These are phyloP conservation scores for Zygotorulaspora chibaensis DNA, from an alignment of 805 yeast genomes.

Conservation along the genomic window DNA sequence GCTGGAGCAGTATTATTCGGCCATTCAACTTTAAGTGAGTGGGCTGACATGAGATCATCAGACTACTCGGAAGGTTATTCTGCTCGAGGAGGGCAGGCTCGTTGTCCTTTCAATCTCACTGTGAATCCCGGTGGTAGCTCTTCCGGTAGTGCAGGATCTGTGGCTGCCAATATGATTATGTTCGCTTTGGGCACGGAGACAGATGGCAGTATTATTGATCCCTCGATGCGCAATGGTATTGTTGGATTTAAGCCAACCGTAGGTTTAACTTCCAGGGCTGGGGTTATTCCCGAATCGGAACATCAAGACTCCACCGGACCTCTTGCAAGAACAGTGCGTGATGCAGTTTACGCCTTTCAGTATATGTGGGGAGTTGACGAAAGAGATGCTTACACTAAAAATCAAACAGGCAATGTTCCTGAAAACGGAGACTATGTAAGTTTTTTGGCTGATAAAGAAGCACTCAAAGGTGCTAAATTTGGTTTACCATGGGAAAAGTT, in stretches of 20 bases:
- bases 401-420: slow-evolving; percentile 29
- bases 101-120: slow-evolving; percentile 30
- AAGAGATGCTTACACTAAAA: slow-evolving; percentile 25
- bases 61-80: slow-evolving; percentile 31
- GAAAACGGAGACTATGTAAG: slow-evolving; percentile 31
- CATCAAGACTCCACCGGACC: slow-evolving; percentile 32
- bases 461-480: slow-evolving; percentile 32
- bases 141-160: slow-evolving; percentile 31
- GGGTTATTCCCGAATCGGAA: slow-evolving; percentile 31
- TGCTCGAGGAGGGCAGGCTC: slow-evolving; percentile 29
- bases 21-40: slow-evolving; percentile 29
- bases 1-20: slow-evolving; percentile 33
- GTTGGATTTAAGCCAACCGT: slow-evolving; percentile 33
- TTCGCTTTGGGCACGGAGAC: slow-evolving; percentile 32
- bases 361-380: slow-evolving; percentile 29
- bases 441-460: slow-evolving; percentile 21
- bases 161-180: slow-evolving; percentile 30
- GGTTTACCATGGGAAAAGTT: slow-evolving; percentile 32
- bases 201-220: slow-evolving; percentile 31
- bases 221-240: slow-evolving; percentile 28
- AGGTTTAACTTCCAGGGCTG: slow-evolving; percentile 30
- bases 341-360: slow-evolving; percentile 30
- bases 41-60: slow-evolving; percentile 33
- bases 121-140: slow-evolving; percentile 30
- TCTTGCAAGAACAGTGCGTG: slow-evolving; percentile 29